Conservation (phyloP, 805 yeast genomes). For the Wickerhamomyces canadensis region DNA sequence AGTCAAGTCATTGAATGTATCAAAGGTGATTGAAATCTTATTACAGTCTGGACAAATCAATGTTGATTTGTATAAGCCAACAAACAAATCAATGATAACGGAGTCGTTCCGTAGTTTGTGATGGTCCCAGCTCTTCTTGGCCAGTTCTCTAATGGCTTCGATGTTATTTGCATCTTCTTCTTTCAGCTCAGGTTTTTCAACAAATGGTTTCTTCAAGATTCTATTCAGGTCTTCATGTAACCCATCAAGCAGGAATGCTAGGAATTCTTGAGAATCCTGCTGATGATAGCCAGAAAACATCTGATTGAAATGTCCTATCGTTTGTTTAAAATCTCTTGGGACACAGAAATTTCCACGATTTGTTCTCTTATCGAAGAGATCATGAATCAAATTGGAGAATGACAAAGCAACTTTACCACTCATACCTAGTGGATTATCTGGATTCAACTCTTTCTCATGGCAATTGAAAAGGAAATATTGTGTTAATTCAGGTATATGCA, state of each 20-base stretch:
- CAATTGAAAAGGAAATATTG: conserved; percentile 64
- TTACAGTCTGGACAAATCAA: conserved; percentile 81
- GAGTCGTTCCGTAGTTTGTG: conserved; percentile 83
- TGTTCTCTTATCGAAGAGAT: conserved; percentile 38
- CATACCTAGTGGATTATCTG: conserved; percentile 78
- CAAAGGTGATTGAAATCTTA: conserved; percentile 81
- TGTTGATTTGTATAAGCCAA: conserved; percentile 88
- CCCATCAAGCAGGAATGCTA: conserved; percentile 82
- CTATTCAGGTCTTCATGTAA: conserved; percentile 90
- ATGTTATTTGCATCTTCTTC: conserved; percentile 55
- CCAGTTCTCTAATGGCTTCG: conserved; percentile 52
- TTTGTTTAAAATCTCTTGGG: conserved; percentile 74
- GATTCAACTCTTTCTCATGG: conserved; percentile 62
- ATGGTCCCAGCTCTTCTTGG: conserved; percentile 72
- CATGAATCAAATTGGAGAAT: conserved; percentile 64
- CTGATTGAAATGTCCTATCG: conserved; percentile 72
- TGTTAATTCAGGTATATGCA: conserved; percentile 79
- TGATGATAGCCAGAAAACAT: conserved; percentile 79
- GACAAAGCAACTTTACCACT: conserved; percentile 74
- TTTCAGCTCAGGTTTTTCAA: conserved; percentile 79
- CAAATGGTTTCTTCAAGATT: conserved; percentile 73
- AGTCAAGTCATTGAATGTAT: conserved; percentile 88
- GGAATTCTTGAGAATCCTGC: conserved; percentile 91
- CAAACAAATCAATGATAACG: conserved; percentile 75
- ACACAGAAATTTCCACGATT: conserved; percentile 11